A percentile compares a stretch with the other conserved stretches of the same genome.
These are phyloP conservation scores for Podaxis mareebaensis DNA, from an alignment of 768 basidiomycete genomes.

Conservation along the genomic window DNA sequence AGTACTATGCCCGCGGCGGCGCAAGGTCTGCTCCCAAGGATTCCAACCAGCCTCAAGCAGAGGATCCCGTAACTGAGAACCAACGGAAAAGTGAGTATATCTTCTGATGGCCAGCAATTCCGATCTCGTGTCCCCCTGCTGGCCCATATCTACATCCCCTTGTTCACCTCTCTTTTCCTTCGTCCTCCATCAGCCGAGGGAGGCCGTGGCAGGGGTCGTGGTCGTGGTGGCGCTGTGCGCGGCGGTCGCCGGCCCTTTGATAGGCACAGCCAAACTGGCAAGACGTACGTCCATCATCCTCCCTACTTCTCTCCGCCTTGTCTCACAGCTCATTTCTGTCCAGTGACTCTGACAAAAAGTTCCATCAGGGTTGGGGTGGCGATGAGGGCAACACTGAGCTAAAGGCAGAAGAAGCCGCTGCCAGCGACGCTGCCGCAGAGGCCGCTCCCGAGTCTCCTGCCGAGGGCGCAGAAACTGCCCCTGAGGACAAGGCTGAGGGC, in stretches of 20 bases:
- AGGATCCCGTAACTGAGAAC: conserved; percentile 30
- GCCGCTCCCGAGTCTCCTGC: conserved; percentile 35
- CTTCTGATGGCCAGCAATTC: conserved; percentile 1
- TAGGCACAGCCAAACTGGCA: conserved; percentile 85
- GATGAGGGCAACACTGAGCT: conserved; percentile 86
- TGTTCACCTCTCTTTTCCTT: conserved; percentile 14
- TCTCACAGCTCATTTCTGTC: conserved; percentile 8
- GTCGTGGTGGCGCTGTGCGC: conserved; percentile 47
- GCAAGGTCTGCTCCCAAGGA: conserved; percentile 35
- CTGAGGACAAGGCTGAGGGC: conserved; percentile 41
- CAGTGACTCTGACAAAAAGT: conserved; percentile 94
- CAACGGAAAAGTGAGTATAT: conserved; percentile 37
- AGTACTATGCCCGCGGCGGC: conserved; percentile 63
- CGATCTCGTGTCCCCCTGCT: conserved; percentile 6
- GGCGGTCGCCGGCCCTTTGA: conserved; percentile 80
- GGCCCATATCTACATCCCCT: conserved; percentile 6
- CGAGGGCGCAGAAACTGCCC: conserved; percentile 31
- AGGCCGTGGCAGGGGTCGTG: conserved; percentile 50
- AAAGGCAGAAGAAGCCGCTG: conserved; percentile 76
- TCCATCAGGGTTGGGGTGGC: conserved; percentile 94
- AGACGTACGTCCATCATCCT: conserved; percentile 54
- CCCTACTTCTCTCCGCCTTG: conserved; percentile 18
- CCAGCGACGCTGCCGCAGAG: conserved; percentile 66
- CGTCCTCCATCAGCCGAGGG: conserved; percentile 40
- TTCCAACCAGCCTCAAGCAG: conserved; percentile 26